Evolutionary conservation across 2,329 filamentous ascomycete genomes (phyloP), one percentile per base, ranked within the genome.

Genomic region (Alternaria novae-zelandiae): DNA sequence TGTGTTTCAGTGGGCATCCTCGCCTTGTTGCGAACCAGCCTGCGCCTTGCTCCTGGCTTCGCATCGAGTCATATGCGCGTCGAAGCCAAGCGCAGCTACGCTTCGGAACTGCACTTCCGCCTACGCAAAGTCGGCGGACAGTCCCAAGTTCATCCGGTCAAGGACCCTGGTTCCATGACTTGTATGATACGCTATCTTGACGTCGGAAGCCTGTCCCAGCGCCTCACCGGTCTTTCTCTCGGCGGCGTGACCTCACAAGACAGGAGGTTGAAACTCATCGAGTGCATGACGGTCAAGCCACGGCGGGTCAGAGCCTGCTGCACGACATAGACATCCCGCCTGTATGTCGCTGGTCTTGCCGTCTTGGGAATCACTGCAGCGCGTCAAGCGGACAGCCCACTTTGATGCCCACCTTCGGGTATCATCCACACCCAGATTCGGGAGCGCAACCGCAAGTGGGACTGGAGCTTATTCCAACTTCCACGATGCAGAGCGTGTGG

Each of bases 391-490:
- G 67, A 69, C 66, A 70, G 64, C 68, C 68, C 65, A 71, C 68
- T 63, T 66, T 69, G 60, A 59, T 57, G 65, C 66, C 69, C 68
- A 70, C 63, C 66, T 45, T 60, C 67, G 66, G 67, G 57, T 68
- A 67, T 63, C 66, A 63, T 64, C 54, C 63, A 63, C 64, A 68
- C 70, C 71, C 70, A 70, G 67, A 72, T 65, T 54, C 65, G 61
- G 67, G 65, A 66, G 66, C 66, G 70, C 62, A 71, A 71, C 67
- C 69, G 69, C 66, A 68, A 69, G 71, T 74, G 72, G 73, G 73
- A 72, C 72, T 68, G 71, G 73, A 74, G 73, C 73, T 75, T 75
- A 75, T 71, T 74, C 70, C 66, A 61, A 75, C 73, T 68, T 69
- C 70, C 59, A 63, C 63, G 54, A 59, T 23, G 32, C 23, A 23